Evolutionary conservation across 345 rosid species (phyloP), one percentile per base, ranked within the genome.

Genomic region (Citrus glauca): DNA sequence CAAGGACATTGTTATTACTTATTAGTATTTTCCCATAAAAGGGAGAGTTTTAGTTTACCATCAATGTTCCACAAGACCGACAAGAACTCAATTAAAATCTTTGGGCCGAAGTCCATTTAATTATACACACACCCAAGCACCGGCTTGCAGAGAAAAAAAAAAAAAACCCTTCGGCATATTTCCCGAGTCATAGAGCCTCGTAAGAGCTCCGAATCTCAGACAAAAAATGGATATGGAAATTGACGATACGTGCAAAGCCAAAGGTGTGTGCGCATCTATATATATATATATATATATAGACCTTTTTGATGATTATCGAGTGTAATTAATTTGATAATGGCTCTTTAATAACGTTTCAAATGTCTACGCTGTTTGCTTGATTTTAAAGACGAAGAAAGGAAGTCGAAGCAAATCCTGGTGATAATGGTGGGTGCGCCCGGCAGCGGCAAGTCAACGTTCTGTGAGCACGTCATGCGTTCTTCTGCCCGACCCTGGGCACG

Each of bases 401-500:
- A 86, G 60, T 76, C 74, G 78, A 88, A 85, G 75, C 83, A 60
- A 61, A 79, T 89, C 30, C 79, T 90, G 70, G 86, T 85, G 74
- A 22, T 96, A 40, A 76, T 94, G 75, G 86, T 91, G 22, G 98
- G 98, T 22, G 90, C 98, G 0, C 99, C 98, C 6, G 98, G 97
- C 13, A 96, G 99, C 80, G 99, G 98, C 28, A 96, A 96, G 82
- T 92, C 99, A 80, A 92, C 98, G 33, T 92, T 96, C 81, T 88
- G 97, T 71, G 95, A 96, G 28, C 74, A 81, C 79, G 91, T 92
- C 9, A 85, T 92, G 82, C 74, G 84, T 16, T 88, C 89, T 68
- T 84, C 97, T 33, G 77, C 83, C 4, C 85, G 98, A 14, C 84
- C 95, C 24, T 94, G 98, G 99, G 83, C 79, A 77, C 99, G 99